These are phyloP conservation scores for Pharus latifolius DNA, from an alignment of 176 grass and related monocot species.

Conservation along the genomic window DNA sequence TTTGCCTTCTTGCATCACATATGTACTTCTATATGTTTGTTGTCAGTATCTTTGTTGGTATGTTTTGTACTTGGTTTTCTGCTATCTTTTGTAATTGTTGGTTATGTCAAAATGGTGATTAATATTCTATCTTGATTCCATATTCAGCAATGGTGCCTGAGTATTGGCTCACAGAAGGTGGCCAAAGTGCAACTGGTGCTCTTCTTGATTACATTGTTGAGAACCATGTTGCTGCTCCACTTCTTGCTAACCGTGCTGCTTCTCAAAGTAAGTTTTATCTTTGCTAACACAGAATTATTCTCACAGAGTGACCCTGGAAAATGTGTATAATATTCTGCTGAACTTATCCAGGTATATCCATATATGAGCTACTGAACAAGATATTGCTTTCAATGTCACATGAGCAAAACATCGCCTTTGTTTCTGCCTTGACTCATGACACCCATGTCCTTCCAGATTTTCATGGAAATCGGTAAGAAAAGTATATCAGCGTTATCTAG, in stretches of 20 bases:
- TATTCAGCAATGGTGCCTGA: constrained; percentile 79
- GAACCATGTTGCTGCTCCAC: constrained; percentile 66
- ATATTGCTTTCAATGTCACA: constrained; percentile 59
- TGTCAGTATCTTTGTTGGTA: constrained; percentile 3
- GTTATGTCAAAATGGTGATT: not conserved
- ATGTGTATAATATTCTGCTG: constrained; percentile 6
- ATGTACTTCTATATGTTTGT: not conserved
- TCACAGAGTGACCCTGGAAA: not conserved
- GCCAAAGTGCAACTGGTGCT: constrained; percentile 93
- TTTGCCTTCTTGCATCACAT: not conserved
- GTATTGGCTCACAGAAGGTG: constrained; percentile 91
- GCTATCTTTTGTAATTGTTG: not conserved
- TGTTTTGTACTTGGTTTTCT: constrained; percentile 5
- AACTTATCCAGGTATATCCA: constrained; percentile 54
- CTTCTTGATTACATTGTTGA: constrained; percentile 71
- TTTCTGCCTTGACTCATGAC: constrained; percentile 83
- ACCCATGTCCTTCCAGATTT: constrained; percentile 88
- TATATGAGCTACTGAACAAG: constrained; percentile 87
- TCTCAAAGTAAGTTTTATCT: constrained; percentile 58
- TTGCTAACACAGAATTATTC: not conserved
- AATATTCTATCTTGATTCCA: not conserved
- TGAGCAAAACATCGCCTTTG: constrained; percentile 52
- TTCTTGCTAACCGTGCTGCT: constrained; percentile 70
- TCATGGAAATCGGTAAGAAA: constrained; percentile 82
- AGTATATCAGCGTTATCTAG: not conserved